Base-by-base conservation (phyloP, 345 rosid genomes). In the Psidium friedrichsthalianum region DNA sequence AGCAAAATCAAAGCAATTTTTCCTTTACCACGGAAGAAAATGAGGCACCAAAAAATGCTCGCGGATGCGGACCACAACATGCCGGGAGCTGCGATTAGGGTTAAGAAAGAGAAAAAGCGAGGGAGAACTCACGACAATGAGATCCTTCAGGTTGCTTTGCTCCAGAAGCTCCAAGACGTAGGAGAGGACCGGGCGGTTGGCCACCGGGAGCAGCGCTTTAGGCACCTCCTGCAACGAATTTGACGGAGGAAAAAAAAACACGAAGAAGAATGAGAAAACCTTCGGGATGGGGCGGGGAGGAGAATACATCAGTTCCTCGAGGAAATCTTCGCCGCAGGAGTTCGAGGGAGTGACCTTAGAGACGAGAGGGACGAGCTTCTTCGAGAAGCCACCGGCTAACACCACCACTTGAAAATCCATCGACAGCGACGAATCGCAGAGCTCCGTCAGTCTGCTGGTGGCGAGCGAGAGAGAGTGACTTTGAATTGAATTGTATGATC, bases 401-500 rank as follows among this genome's bases (percentile, higher is more conserved):
- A 97, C 93, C 32, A 95, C 98, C 49, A 97, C 99, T 86, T 95
- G 99, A 69, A 97, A 95, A 93, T 95, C 98, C 99, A 97, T 97
- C 44, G 56, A 55, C 36, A 82, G 80, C 80, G 47, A 11, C 47
- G 80, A 69, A 69, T 69, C 47, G 25, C 13, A 36, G 47, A 8
- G 80, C 80, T 69, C 80, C 44, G 78, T 69, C 78, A 44, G 47
- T 69, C 57, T 11, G 40, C 84, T 8, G 51, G 9, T 47, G 83
- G 52, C 27, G 55, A 69, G 82, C 52, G 76, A 56, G 87, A 78
- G 16, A 58, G 74, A 61, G 25, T 2, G 78, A 10, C 80, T 69
- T 32, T 6, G 80, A 69, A 69, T 69, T 69, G 80, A 9, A 36
- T 42, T 69, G 80, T 36, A 18, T 36, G 80, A 36, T 69, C 80